A percentile compares a stretch with the other conserved stretches of the same genome.
phyloP scores from a whole-genome alignment of 768 basidiomycete genomes.

The Boletus huronensis region DNA sequence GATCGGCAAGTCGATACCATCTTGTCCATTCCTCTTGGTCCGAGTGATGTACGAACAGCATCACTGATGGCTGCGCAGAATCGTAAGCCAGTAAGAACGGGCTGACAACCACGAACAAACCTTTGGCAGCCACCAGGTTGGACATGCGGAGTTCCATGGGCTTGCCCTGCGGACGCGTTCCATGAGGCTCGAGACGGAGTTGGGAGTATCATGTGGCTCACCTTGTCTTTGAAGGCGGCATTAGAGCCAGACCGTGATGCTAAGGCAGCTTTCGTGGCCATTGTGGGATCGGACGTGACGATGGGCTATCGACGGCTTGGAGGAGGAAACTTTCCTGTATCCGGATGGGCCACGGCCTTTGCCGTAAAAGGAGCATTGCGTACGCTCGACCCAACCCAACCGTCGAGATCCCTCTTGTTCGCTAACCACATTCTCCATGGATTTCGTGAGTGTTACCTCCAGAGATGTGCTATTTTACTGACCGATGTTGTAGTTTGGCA shows the following conservation, averaged over 20 bases:
- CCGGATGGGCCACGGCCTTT: conserved; percentile 32
- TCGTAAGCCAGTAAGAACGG: background rate
- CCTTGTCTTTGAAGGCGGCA: conserved; percentile 87
- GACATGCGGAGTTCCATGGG: conserved; percentile 97
- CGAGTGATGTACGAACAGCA: conserved; percentile 93
- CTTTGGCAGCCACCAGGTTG: conserved; percentile 98
- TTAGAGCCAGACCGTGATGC: conserved; percentile 50
- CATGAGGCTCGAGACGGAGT: background rate
- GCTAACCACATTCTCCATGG: conserved; percentile 32
- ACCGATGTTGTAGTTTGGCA: conserved; percentile 33
- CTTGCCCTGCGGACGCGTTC: conserved; percentile 68
- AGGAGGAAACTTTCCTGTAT: background rate
- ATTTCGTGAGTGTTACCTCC: conserved; percentile 32
- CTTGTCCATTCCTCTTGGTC: conserved; percentile 99
- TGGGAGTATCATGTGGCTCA: conserved; percentile 18
- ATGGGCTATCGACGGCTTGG: conserved; percentile 11
- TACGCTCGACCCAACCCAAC: conserved; percentile 12
- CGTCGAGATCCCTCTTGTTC: conserved; percentile 11
- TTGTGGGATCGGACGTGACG: conserved; percentile 16
- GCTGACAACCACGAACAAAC: conserved; percentile 35
- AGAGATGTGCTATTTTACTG: background rate
- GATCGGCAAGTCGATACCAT: conserved; percentile 59
- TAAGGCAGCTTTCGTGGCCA: conserved; percentile 27
- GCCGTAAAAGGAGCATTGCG: conserved; percentile 29
- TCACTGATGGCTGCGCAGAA: conserved; percentile 80